These are phyloP conservation scores for Phlebiopsis gigantea DNA, from an alignment of 768 basidiomycete species.

Conservation along the genomic window DNA sequence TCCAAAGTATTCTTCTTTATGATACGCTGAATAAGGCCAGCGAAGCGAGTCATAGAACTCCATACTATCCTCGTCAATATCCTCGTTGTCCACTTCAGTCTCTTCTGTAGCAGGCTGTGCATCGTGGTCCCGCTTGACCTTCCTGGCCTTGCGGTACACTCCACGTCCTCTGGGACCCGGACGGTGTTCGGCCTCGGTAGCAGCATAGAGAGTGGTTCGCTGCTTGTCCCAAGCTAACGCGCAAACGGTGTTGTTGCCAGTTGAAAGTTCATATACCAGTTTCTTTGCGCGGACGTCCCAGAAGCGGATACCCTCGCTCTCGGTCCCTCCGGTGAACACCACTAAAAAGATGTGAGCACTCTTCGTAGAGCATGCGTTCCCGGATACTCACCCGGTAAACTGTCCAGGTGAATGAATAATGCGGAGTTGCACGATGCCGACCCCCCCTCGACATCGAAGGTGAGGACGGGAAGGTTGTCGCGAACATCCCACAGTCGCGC, in stretches of 20 bases:
- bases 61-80: no score
- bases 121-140: not conserved
- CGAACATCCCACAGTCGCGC: slow-evolving; percentile 35
- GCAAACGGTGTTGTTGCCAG: slow-evolving; percentile 37
- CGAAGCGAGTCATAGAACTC: not conserved
- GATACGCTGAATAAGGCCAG: not conserved
- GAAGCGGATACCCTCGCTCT: slow-evolving; percentile 29
- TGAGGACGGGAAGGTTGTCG: slow-evolving; percentile 29
- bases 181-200: not conserved
- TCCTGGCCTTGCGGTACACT: not conserved
- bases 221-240: slow-evolving; percentile 30
- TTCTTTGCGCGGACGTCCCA: slow-evolving; percentile 36
- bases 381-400: not conserved
- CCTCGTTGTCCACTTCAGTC: not conserved
- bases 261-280: slow-evolving; percentile 35
- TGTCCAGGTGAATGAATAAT: not conserved
- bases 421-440: slow-evolving; percentile 10
- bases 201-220: not conserved
- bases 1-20: not conserved
- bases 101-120: not conserved
- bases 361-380: not conserved
- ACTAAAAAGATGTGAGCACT: slow-evolving; percentile 11
- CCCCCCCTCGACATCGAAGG: slow-evolving; percentile 22
- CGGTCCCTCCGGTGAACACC: slow-evolving; percentile 26
- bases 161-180: not conserved